A percentile compares a stretch with the other conserved stretches of the same genome.
These are phyloP conservation scores for Hyaloscypha bicolor DNA, from an alignment of 495 filamentous ascomycete genomes.

Conservation along the genomic window DNA sequence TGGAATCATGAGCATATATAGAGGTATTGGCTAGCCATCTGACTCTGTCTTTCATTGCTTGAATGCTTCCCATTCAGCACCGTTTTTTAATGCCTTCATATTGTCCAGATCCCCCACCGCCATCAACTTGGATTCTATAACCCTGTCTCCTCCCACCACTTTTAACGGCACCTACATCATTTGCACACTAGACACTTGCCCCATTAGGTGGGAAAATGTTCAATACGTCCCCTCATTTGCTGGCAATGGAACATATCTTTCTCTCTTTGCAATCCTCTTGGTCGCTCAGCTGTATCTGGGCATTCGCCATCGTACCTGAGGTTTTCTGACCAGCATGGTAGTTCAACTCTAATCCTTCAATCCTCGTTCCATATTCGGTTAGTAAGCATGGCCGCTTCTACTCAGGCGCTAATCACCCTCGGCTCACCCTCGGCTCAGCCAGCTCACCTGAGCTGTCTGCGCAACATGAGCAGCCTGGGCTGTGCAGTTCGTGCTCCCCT, in stretches of 20 bases:
- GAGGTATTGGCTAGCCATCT: not conserved
- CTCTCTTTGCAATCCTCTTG: slow-evolving; percentile 29
- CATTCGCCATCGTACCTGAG: slow-evolving; percentile 31
- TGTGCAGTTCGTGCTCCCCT: too few relatives aligned
- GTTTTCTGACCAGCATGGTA: slow-evolving; percentile 38
- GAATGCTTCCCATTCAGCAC: not conserved
- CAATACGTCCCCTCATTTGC: slow-evolving; percentile 32
- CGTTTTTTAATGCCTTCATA: not conserved
- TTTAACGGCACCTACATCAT: not conserved
- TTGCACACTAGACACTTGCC: slow-evolving; percentile 30
- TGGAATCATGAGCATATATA: not conserved
- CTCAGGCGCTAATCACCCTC: too few relatives aligned
- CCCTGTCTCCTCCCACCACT: not conserved
- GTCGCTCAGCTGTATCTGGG: slow-evolving; percentile 24
- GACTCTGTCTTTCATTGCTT: too few relatives aligned
- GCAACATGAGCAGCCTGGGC: too few relatives aligned
- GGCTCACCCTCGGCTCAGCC: too few relatives aligned
- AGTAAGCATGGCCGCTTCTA: too few relatives aligned
- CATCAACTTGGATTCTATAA: not conserved
- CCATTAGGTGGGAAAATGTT: slow-evolving; percentile 19
- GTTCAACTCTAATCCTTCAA: not conserved
- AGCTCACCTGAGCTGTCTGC: too few relatives aligned
- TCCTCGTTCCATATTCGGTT: too few relatives aligned
- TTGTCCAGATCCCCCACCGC: too few relatives aligned
- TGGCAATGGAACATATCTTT: slow-evolving; percentile 33